Evolutionary conservation across 495 filamentous ascomycete genomes (phyloP).

Genomic region (Poronia punctata): DNA sequence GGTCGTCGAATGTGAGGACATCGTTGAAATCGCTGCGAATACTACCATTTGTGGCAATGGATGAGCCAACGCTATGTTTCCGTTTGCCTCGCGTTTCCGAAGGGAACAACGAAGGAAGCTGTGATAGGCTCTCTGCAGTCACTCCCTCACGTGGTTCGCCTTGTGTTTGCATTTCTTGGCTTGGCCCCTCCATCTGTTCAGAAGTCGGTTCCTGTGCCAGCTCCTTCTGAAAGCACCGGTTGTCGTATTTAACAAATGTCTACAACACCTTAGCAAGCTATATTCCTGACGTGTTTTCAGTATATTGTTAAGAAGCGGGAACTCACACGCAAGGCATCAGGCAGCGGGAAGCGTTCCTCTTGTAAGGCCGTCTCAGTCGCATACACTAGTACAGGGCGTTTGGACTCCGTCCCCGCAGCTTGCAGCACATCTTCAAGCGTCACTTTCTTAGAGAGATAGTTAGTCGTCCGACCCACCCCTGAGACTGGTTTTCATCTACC

Average conservation of each 20-base stretch:
- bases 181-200: background rate
- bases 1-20: constrained; percentile 18
- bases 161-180: constrained; percentile 7
- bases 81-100: constrained; percentile 2
- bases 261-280: constrained; percentile 4
- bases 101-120: constrained; percentile 4
- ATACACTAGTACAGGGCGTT: constrained; percentile 34
- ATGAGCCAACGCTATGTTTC: constrained; percentile 20
- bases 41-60: constrained; percentile 22
- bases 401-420: constrained; percentile 26
- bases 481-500: background rate
- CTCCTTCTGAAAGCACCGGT: constrained; percentile 38
- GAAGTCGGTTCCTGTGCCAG: constrained; percentile 21
- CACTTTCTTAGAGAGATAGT: constrained; percentile 18
- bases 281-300: background rate
- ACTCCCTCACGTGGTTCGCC: constrained; percentile 2
- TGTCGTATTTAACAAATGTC: constrained; percentile 39
- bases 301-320: background rate
- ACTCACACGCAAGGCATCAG: constrained; percentile 29
- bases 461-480: constrained; percentile 3
- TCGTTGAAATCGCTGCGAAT: constrained; percentile 14
- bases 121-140: constrained; percentile 12
- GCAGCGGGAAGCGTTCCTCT: constrained; percentile 24
- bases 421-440: constrained; percentile 25
- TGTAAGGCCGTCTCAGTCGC: constrained; percentile 35